These are phyloP conservation scores for Lathyrus oleraceus DNA, from an alignment of 306 rosid genomes.

Conservation along the genomic window DNA sequence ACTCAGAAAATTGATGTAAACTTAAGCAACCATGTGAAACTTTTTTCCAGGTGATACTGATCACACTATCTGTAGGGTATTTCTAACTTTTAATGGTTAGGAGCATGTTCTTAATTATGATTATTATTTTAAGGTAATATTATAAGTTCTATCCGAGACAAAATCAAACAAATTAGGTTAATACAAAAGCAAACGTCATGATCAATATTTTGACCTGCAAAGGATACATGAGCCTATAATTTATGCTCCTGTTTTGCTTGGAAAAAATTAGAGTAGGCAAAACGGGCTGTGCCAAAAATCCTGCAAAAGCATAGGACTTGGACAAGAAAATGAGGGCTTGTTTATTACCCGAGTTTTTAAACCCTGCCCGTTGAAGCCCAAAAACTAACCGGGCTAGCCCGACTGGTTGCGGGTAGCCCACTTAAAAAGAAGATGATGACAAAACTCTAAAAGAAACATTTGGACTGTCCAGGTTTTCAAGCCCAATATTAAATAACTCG, in stretches of 20 bases:
- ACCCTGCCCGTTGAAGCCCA: too few species aligned
- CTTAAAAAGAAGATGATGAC: too few species aligned
- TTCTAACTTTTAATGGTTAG: conserved; percentile 3
- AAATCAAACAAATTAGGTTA: conserved; percentile 2
- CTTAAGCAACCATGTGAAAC: conserved; percentile 7
- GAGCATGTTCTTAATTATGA: conserved; percentile 15
- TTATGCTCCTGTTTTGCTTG: not conserved
- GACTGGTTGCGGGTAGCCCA: too few species aligned
- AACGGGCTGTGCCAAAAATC: too few species aligned
- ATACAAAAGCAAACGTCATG: conserved; percentile 10
- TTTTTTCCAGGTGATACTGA: not conserved
- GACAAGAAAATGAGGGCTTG: too few species aligned
- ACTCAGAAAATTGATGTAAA: conserved; percentile 19
- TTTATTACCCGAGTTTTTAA: too few species aligned
- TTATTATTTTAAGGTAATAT: not conserved
- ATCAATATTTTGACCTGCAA: not conserved
- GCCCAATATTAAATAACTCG: too few species aligned
- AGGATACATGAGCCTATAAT: conserved; percentile 1
- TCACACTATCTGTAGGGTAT: not conserved
- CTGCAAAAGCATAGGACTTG: too few species aligned
- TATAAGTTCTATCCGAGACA: not conserved
- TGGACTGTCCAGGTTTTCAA: too few species aligned
- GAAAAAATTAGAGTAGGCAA: not conserved
- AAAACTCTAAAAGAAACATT: too few species aligned
- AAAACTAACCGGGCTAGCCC: too few species aligned